These are phyloP conservation scores for Mucor irregularis DNA, from an alignment of 371 early-diverging fungal species.

Conservation along the genomic window DNA sequence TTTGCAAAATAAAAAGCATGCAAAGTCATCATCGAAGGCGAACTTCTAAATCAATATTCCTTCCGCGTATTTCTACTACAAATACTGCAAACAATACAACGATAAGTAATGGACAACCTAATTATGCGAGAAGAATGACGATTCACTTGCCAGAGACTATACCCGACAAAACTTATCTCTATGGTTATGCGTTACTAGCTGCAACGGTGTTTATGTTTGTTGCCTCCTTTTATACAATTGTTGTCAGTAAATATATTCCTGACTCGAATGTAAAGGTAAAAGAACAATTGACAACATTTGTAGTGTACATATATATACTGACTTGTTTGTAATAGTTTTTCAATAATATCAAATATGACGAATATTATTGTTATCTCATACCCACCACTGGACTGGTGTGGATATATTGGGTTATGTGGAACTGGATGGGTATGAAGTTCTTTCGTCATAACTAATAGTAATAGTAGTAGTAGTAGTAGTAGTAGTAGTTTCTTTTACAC, in stretches of 20 bases:
- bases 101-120: constrained; percentile 19
- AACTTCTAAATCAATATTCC: constrained; percentile 16
- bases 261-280: constrained; percentile 62
- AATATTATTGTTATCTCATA: constrained; percentile 82
- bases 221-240: constrained; percentile 64
- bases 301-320: not conserved
- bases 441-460: constrained; percentile 77
- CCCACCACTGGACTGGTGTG: constrained; percentile 81
- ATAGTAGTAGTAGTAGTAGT: not conserved
- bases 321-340: constrained; percentile 41
- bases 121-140: constrained; percentile 44
- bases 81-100: not conserved
- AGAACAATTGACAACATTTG: not conserved
- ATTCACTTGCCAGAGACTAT: constrained; percentile 45
- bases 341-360: constrained; percentile 77
- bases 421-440: constrained; percentile 96
- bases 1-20: no score
- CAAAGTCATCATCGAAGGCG: constrained; percentile 26
- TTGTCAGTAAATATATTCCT: constrained; percentile 75
- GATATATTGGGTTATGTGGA: constrained; percentile 82
- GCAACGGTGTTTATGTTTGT: constrained; percentile 62
- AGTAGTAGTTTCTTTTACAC: not conserved
- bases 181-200: constrained; percentile 70
- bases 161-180: constrained; percentile 72
- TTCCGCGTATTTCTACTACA: constrained; percentile 13